Evolutionary conservation across 106 monocot species (phyloP), one percentile per base, ranked within the genome.

Genomic region (Phalaenopsis equestris): DNA sequence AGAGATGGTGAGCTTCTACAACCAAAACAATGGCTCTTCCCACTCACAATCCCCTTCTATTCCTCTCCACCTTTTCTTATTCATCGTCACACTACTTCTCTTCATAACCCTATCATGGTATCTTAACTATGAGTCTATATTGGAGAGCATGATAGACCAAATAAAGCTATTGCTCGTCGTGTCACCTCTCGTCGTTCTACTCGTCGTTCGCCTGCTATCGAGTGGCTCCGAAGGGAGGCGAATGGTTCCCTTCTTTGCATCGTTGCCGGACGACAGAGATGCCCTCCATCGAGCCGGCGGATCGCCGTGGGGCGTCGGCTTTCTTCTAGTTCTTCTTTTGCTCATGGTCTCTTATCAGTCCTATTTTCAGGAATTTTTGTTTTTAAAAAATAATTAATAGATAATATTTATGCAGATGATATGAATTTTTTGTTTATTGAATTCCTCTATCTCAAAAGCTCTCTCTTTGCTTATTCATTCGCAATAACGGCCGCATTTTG

Each of bases 311-410:
- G 93, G 93, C 24, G 85, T 93, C 56, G 87, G 75, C n/a, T 30
- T 89, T 23, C 55, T 91, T 5, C 87, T 93, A 24, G 78, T 89
- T 17, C 55, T 89, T 21, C 82, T 93, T 55, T 8, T 94, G 55
- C 67, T 89, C 79, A 88, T 94, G 94, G 79, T 92, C 61, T 94
- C 94, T 46, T 84, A 88, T 70, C 88, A 84, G 78, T 83, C 82
- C 9, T 88, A 81, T 21, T 91, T 94, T 67, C 87, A 87, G 52
- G 52, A 52, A 52, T 12, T 52, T 3, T 52, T 10, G 52, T 52
- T 52, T 30, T 52, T 52, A 52, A 14, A 10, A 12, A 10, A 15
- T 52, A 52, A 52, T 52, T 52, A 52, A 52, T 52, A 52, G 11
- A 52, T 52, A 14, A 52, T 52, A 48, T 48, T 48, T 52, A 52